Conservation (phyloP, 495 filamentous ascomycete species). For the Beverwykella pulmonaria region DNA sequence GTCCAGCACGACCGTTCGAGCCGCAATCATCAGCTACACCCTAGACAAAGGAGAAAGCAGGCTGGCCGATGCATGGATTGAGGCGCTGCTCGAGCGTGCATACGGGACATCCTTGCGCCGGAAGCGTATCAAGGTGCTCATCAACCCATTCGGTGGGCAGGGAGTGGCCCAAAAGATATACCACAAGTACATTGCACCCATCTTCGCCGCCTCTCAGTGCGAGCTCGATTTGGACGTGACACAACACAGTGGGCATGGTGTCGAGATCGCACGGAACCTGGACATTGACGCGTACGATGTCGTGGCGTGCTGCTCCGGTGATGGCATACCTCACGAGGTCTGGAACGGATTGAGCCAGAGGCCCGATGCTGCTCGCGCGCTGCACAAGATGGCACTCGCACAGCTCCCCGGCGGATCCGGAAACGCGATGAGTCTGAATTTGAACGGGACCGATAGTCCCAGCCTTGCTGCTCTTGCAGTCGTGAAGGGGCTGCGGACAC, state of each 20-base stretch:
- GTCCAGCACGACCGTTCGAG: constrained; percentile 60
- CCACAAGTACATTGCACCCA: constrained; percentile 72
- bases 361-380: constrained; percentile 69
- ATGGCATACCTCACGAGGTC: constrained; percentile 89
- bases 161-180: constrained; percentile 76
- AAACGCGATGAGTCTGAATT: constrained; percentile 90
- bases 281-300: constrained; percentile 80
- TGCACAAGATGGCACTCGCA: constrained; percentile 80
- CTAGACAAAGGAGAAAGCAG: constrained; percentile 57
- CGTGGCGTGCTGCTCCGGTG: constrained; percentile 86
- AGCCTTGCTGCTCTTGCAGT: constrained; percentile 77
- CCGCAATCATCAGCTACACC: constrained; percentile 62
- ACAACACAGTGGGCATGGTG: constrained; percentile 71
- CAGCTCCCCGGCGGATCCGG: constrained; percentile 90
- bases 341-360: constrained; percentile 89
- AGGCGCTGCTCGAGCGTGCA: constrained; percentile 64
- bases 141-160: constrained; percentile 90
- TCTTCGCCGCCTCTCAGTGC: constrained; percentile 82
- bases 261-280: constrained; percentile 73
- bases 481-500: constrained; percentile 79
- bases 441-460: constrained; percentile 77
- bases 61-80: constrained; percentile 61
- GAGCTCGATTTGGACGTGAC: constrained; percentile 76
- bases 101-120: constrained; percentile 71
- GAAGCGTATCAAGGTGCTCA: constrained; percentile 80